Conservation (phyloP, 768 basidiomycete genomes). For the Cubamyces sp. region DNA sequence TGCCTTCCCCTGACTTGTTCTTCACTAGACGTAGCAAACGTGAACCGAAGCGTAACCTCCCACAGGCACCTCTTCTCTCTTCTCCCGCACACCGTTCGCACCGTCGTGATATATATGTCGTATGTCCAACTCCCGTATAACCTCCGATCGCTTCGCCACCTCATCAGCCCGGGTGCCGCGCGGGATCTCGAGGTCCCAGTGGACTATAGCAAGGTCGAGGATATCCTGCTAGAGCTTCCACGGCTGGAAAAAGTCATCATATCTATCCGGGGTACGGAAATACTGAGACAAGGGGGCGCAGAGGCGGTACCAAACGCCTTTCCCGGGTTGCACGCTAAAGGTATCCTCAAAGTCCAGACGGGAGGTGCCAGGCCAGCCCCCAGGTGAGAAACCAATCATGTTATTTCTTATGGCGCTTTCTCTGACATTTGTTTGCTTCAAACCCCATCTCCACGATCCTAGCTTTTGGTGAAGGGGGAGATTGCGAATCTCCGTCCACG, state of each 20-base stretch:
- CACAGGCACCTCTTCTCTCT: slow-evolving; percentile 1
- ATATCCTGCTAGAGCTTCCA: slow-evolving; percentile 2
- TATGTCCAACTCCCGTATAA: background rate
- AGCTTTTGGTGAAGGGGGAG: no score
- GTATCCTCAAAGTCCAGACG: slow-evolving; percentile 1
- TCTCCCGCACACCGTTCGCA: slow-evolving; percentile 1
- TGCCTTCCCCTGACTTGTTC: background rate
- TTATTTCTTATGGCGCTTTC: no score
- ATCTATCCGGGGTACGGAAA: slow-evolving; percentile 1
- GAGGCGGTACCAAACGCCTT: slow-evolving; percentile 1
- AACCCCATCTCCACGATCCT: no score
- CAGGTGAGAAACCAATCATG: background rate
- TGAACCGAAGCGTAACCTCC: slow-evolving; percentile 1
- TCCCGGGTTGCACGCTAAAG: background rate
- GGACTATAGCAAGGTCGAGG: slow-evolving; percentile 12
- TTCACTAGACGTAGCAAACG: background rate
- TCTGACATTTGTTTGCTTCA: no score
- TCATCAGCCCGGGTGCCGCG: background rate
- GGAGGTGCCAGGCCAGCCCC: background rate
- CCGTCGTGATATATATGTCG: slow-evolving; percentile 9
- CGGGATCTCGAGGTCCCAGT: background rate
- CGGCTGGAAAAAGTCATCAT: slow-evolving; percentile 1
- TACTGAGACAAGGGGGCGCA: background rate
- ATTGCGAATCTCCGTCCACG: no score
- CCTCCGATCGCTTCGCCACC: background rate